These are phyloP conservation scores for Cornus florida DNA, from an alignment of 148 eudicot species.

Conservation along the genomic window DNA sequence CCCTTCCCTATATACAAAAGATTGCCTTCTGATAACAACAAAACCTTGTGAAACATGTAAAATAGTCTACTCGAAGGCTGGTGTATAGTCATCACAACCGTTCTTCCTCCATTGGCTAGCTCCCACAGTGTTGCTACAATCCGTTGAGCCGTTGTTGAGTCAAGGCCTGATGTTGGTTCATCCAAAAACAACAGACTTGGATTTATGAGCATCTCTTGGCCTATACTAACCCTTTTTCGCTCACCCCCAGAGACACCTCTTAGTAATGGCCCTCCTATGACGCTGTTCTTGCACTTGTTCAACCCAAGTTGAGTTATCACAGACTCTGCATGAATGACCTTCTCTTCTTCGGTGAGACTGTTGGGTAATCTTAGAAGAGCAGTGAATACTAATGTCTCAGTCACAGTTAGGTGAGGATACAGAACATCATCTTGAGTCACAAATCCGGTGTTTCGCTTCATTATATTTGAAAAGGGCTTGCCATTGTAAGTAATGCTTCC, in stretches of 20 bases:
- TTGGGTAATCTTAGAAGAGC: slow-evolving; percentile 71
- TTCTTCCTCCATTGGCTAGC: slow-evolving; percentile 60
- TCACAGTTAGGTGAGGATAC: slow-evolving; percentile 68
- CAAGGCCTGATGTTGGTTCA: slow-evolving; percentile 84
- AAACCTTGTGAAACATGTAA: slow-evolving; percentile 74
- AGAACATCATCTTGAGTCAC: slow-evolving; percentile 85
- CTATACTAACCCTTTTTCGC: slow-evolving; percentile 77
- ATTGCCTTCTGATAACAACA: slow-evolving; percentile 70
- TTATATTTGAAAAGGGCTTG: slow-evolving; percentile 50
- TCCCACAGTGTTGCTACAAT: slow-evolving; percentile 61
- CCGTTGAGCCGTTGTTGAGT: slow-evolving; percentile 83
- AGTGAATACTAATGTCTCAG: slow-evolving; percentile 68
- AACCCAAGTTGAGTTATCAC: slow-evolving; percentile 60
- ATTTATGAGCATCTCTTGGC: slow-evolving; percentile 79
- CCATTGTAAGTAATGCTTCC: slow-evolving; percentile 66
- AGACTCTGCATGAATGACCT: slow-evolving; percentile 41
- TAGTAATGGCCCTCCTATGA: slow-evolving; percentile 56
- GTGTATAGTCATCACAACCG: slow-evolving; percentile 72
- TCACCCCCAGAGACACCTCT: slow-evolving; percentile 83
- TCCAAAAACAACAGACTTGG: slow-evolving; percentile 74
- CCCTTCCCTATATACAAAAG: slow-evolving; percentile 67
- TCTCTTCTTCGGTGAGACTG: slow-evolving; percentile 39
- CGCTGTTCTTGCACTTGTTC: slow-evolving; percentile 49
- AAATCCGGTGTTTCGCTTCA: slow-evolving; percentile 69
- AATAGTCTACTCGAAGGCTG: slow-evolving; percentile 84